These are phyloP conservation scores for Nelumbo lutea DNA, from an alignment of 164 flowering plant species.

Conservation along the genomic window DNA sequence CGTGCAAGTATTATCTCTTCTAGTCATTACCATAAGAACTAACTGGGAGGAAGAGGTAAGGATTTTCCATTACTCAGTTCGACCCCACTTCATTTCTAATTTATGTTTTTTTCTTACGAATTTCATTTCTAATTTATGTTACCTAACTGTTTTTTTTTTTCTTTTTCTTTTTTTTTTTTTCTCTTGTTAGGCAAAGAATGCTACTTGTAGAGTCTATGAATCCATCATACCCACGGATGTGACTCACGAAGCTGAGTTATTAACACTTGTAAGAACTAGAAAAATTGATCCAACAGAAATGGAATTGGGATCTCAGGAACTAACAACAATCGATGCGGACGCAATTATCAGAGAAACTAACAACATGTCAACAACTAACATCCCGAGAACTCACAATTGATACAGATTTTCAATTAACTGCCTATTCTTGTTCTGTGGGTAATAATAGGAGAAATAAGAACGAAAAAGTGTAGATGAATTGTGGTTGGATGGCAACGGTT, in stretches of 20 bases:
- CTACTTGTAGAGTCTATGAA: conserved; percentile 17
- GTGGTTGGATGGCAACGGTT: too few relatives aligned
- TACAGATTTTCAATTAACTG: too few relatives aligned
- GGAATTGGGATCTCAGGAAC: too few relatives aligned
- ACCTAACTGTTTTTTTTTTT: too few relatives aligned
- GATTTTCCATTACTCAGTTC: neutral
- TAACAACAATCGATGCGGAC: too few relatives aligned
- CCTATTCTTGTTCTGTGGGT: too few relatives aligned
- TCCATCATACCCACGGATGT: conserved; percentile 3
- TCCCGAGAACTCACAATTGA: too few relatives aligned
- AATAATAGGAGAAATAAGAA: too few relatives aligned
- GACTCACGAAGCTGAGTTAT: conserved; percentile 1
- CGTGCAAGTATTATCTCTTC: conserved; percentile 42
- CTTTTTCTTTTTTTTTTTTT: neutral
- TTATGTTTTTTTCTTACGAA: neutral
- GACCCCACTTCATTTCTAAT: neutral
- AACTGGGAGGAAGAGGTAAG: conserved; percentile 72
- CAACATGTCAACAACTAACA: too few relatives aligned
- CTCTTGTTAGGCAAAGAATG: conserved; percentile 19
- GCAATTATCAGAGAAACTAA: too few relatives aligned
- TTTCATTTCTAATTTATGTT: neutral
- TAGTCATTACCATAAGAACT: conserved; percentile 38
- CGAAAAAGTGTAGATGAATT: too few relatives aligned
- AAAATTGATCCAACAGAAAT: too few relatives aligned
- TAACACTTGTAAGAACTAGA: neutral